Evolutionary conservation across 2,329 filamentous ascomycete genomes (phyloP), one percentile per base, ranked within the genome.

Genomic region (Pseudogymnoascus destructans): DNA sequence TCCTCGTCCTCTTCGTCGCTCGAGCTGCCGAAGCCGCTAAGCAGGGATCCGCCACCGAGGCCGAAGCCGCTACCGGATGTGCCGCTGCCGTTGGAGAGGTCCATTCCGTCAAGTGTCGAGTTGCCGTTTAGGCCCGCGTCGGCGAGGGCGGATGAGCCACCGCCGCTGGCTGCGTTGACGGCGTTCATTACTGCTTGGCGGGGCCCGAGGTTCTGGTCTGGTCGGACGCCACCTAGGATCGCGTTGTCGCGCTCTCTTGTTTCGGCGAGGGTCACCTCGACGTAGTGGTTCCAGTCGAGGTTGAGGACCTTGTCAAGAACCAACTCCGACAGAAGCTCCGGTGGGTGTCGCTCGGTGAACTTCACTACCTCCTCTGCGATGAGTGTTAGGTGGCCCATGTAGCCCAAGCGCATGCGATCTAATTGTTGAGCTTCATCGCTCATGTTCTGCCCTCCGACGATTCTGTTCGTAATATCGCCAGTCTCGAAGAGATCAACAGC

Each of bases 351-450:
- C 72, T 96, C 93, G 33, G 90, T 95, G 69, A 98, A 97, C 72
- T 97, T 98, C 69, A 97, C 90, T 15, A 98, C 93, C 72, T 98
- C 93, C 72, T 98, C 93, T 27, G 93, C 92, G 61, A 98, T 96
- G 25, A 98, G 79, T 0, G 93, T 98, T 56, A 98, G 77, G 71
- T 98, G 93, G 2, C 93, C 93, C 91, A 98, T 98, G 73, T 97
- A 98, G 38, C 93, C 93, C 70, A 97, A 84, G 55, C 93, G 86
- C 72, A 95, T 96, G 70, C 88, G 90, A 63, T 82, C 89, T 68
- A 86, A 82, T 60, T 80, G 76, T 71, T 97, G 89, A 0, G 89
- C 88, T 69, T 88, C 85, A 67, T 97, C 92, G 65, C 89, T 95
- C 54, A 84, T 83, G 62, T 80, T 80, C 71, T 98, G 93, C 49